Evolutionary conservation across 352 stramenopile genomes (phyloP).

Genomic region (Phytophthora fragariaefolia): DNA sequence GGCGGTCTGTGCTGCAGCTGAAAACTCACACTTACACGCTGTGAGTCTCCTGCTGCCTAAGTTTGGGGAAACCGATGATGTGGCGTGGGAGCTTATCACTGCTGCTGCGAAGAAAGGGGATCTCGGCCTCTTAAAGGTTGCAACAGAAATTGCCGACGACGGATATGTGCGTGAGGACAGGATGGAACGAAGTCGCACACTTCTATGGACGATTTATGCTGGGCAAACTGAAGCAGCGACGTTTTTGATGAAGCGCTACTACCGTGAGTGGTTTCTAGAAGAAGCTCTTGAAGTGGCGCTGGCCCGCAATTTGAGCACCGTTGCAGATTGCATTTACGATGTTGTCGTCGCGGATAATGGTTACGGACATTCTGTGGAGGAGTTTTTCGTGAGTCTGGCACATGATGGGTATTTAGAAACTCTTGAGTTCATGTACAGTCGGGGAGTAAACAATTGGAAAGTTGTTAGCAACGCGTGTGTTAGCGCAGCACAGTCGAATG

Average conservation of each 20-base stretch:
- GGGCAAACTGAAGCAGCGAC: conserved; percentile 1
- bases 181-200: neutral
- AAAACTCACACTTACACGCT: neutral
- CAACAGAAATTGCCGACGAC: neutral
- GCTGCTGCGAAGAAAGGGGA: neutral
- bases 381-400: neutral
- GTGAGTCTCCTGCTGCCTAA: neutral
- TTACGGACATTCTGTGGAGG: neutral
- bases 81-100: neutral
- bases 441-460: neutral
- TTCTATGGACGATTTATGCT: neutral
- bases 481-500: neutral
- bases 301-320: neutral
- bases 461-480: neutral
- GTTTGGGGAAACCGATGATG: neutral
- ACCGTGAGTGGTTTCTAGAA: neutral
- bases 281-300: neutral
- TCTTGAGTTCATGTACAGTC: neutral
- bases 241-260: conserved; percentile 4
- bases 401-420: neutral
- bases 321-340: conserved; percentile 2
- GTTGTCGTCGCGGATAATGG: neutral
- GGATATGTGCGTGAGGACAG: neutral
- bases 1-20: neutral
- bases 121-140: neutral